phyloP scores from a whole-genome alignment of 495 filamentous ascomycete genomes.

The Aspergillus avenaceus region DNA sequence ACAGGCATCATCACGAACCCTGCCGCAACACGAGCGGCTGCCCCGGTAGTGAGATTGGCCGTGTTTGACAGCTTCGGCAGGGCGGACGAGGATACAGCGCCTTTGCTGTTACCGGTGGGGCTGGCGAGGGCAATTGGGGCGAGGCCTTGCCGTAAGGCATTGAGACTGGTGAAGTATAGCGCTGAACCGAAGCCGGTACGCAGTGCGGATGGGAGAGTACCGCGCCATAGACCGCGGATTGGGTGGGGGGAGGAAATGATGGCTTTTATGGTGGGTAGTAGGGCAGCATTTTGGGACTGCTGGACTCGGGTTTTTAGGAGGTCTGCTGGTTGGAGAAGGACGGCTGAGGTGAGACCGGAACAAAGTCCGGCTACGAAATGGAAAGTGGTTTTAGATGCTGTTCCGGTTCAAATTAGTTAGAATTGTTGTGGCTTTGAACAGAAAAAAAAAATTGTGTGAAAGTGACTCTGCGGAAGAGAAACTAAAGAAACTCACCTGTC shows the following conservation, averaged over 20 bases:
- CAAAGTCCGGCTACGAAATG: constrained; percentile 87
- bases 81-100: constrained; percentile 56
- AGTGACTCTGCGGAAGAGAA: not conserved
- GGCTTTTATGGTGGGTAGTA: constrained; percentile 64
- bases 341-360: constrained; percentile 80
- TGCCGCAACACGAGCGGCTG: constrained; percentile 74
- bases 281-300: constrained; percentile 55
- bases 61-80: constrained; percentile 81
- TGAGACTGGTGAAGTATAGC: constrained; percentile 89
- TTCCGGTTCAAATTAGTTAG: not conserved
- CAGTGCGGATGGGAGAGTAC: constrained; percentile 84
- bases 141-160: constrained; percentile 70
- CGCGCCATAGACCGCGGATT: constrained; percentile 83
- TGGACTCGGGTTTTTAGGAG: constrained; percentile 95
- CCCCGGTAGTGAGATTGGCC: constrained; percentile 82
- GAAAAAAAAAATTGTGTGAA: no score
- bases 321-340: constrained; percentile 92
- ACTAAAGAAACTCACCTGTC: constrained; percentile 11
- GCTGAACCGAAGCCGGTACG: constrained; percentile 91
- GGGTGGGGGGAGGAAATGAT: constrained; percentile 60
- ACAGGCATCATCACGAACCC: constrained; percentile 94
- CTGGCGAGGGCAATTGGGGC: constrained; percentile 34
- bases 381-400: constrained; percentile 54
- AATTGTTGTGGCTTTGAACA: not conserved
- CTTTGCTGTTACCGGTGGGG: constrained; percentile 10